Evolutionary conservation across 2,329 filamentous ascomycete genomes (phyloP).

Genomic region (Coleophoma cylindrospora): DNA sequence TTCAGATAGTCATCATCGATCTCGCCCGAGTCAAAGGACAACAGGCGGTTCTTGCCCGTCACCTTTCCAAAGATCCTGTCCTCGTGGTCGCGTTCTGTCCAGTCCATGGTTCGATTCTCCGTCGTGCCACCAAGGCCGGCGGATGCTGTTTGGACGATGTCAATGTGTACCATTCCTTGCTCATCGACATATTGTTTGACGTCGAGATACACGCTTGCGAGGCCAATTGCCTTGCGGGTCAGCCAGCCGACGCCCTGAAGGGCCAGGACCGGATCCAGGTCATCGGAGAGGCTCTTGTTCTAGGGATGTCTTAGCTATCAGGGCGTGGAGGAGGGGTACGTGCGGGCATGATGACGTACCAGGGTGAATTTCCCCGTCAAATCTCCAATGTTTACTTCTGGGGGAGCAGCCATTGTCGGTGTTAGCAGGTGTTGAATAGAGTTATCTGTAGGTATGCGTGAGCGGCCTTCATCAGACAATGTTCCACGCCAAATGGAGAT

Average conservation of each 20-base stretch:
- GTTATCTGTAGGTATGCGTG: background rate
- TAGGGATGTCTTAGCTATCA: constrained; percentile 22
- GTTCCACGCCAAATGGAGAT: background rate
- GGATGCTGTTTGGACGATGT: constrained; percentile 57
- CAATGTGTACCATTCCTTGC: constrained; percentile 40
- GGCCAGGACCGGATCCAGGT: constrained; percentile 50
- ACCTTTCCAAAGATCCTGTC: constrained; percentile 61
- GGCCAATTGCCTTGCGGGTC: constrained; percentile 51
- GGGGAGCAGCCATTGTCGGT: constrained; percentile 46
- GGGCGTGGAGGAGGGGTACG: background rate
- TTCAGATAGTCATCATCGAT: constrained; percentile 35
- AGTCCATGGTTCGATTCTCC: constrained; percentile 53
- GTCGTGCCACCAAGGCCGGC: constrained; percentile 55
- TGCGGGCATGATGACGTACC: constrained; percentile 27
- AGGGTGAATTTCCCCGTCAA: constrained; percentile 48
- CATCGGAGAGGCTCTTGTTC: constrained; percentile 57
- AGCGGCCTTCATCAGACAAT: background rate
- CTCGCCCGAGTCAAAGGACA: constrained; percentile 25
- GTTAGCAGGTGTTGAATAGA: background rate
- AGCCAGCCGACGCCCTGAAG: constrained; percentile 55
- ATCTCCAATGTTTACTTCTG: constrained; percentile 44
- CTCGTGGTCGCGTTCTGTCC: constrained; percentile 43
- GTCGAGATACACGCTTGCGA: constrained; percentile 50
- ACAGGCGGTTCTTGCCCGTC: constrained; percentile 40
- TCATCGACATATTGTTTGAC: constrained; percentile 36